Evolutionary conservation across 441 rosid species (phyloP).

Genomic region (Arabidopsis lyrata): DNA sequence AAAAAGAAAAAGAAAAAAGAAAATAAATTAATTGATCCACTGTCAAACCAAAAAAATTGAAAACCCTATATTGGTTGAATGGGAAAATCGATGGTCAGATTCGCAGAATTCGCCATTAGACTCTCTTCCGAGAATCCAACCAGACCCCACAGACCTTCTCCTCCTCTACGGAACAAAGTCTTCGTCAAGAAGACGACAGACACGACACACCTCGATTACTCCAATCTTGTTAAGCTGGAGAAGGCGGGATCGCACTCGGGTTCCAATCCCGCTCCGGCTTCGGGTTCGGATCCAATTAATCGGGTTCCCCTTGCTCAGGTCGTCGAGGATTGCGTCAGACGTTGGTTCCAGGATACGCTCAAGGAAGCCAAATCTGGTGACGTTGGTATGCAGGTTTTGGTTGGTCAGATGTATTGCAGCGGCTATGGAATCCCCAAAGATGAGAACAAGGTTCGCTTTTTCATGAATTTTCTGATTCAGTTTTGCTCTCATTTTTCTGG

Average conservation of each 20-base stretch:
- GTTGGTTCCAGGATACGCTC: constrained; percentile 84
- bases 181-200: constrained; percentile 43
- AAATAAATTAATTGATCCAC: neutral
- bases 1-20: neutral
- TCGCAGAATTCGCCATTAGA: constrained; percentile 51
- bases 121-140: constrained; percentile 53
- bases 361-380: constrained; percentile 83
- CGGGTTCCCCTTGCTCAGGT: constrained; percentile 67
- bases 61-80: constrained; percentile 46
- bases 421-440: constrained; percentile 88
- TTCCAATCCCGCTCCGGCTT: constrained; percentile 47
- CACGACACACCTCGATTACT: constrained; percentile 25
- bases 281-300: constrained; percentile 44
- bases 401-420: constrained; percentile 86
- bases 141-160: constrained; percentile 39
- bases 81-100: constrained; percentile 63
- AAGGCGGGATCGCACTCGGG: constrained; percentile 46
- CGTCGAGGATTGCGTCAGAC: constrained; percentile 74
- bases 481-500: neutral
- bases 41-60: constrained; percentile 23
- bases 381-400: constrained; percentile 77
- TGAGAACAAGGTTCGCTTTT: constrained; percentile 60
- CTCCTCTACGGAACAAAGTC: constrained; percentile 37
- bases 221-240: constrained; percentile 45
- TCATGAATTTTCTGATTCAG: neutral